Conservation (phyloP, 495 filamentous ascomycete genomes). For the Hyphodiscus hymeniophilus region DNA sequence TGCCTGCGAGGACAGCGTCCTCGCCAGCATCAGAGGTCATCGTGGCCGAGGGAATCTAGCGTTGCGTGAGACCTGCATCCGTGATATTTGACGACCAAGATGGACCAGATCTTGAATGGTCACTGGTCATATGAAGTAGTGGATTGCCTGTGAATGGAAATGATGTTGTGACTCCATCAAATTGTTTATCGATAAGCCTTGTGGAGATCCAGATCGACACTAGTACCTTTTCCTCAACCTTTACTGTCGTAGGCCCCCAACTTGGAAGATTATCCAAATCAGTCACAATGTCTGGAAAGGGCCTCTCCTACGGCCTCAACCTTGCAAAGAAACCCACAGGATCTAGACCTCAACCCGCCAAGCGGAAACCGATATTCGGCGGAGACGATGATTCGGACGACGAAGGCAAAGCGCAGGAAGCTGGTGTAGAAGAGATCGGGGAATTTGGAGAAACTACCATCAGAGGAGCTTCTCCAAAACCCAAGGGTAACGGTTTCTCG, state of each 20-base stretch:
- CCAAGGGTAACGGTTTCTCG: background rate
- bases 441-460: conserved; percentile 18
- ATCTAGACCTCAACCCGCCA: conserved; percentile 25
- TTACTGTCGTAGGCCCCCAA: background rate
- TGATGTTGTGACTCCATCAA: background rate
- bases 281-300: conserved; percentile 24
- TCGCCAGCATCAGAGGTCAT: conserved; percentile 13
- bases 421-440: conserved; percentile 22
- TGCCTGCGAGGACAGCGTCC: background rate
- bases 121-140: too few species aligned
- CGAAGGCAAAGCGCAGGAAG: conserved; percentile 22
- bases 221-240: background rate
- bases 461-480: background rate
- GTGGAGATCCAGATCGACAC: background rate
- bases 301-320: conserved; percentile 50
- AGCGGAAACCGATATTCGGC: conserved; percentile 41
- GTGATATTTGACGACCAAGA: too few species aligned
- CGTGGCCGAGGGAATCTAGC: background rate
- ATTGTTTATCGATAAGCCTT: too few species aligned
- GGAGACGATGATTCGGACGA: conserved; percentile 41
- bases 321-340: conserved; percentile 37
- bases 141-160: background rate
- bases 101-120: too few species aligned
- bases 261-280: too few species aligned
- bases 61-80: too few species aligned